Evolutionary conservation across 768 basidiomycete genomes (phyloP), one percentile per base, ranked within the genome.

Genomic region (Pholiota microspora): DNA sequence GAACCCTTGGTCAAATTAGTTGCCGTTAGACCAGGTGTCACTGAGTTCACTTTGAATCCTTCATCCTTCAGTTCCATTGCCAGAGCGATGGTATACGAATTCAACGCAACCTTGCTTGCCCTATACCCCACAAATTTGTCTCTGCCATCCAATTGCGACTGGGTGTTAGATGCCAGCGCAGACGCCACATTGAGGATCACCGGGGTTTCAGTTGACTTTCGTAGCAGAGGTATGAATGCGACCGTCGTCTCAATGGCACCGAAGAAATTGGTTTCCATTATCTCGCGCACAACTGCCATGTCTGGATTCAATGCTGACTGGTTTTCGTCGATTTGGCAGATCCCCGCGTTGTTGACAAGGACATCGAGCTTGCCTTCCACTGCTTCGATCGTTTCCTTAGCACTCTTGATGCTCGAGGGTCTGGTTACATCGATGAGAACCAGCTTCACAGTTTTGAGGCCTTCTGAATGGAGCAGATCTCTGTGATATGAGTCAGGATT

Each of bases 31-130:
- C 40, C 40, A 23, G 40, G 40, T 12, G 40, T 42, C 40, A 42
- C 40, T 10, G 40, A 42, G 23, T 42, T 42, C 21, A 42, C 40
- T 42, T 42, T 42, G 16, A 42, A 42, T 3, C 40, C 40, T 8
- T 42, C 40, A 21, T 42, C 40, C 21, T 42, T 42, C 21, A 42
- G 40, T 9, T 42, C 40, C 16, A 42, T 18, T 6, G 40, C 40
- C 40, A 89, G 70, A 1, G 79, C 80, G 53, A 81, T 83, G 0
- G 77, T 71, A 46, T 88, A 79, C 40, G 79, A 78, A 46, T 84
- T 82, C 0, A 81, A 82, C 6, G 87, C 88, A 0, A 81, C 86
- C 69, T 89, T 89, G 57, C 82, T 84, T 1, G 85, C 82, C 59
- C 87, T 88, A 64, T 88, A 88, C 8, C 76, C 77, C 21, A 73